Evolutionary conservation across 371 early-diverging fungal genomes (phyloP).

Genomic region (Racocetra persica): DNA sequence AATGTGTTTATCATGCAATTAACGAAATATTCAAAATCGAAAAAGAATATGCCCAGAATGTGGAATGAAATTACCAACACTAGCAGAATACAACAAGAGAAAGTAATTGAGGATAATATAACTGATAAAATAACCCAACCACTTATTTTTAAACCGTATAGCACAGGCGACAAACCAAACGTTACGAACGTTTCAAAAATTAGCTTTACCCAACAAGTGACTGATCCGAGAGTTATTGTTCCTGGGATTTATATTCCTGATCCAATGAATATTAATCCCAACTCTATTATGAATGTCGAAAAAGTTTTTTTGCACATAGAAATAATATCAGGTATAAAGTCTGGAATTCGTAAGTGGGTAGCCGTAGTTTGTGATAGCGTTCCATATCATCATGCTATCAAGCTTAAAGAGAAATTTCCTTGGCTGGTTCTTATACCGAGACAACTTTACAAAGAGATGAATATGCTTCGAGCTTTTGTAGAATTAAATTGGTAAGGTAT

Average conservation of each 20-base stretch:
- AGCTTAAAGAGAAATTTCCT: constrained; percentile 25
- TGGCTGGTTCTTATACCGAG: constrained; percentile 28
- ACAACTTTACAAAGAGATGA: constrained; percentile 6
- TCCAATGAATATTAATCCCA: constrained; percentile 15
- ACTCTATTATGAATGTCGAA: constrained; percentile 22
- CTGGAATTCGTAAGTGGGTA: constrained; percentile 9
- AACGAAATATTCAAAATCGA: constrained; percentile 22
- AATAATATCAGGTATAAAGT: constrained; percentile 28
- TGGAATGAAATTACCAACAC: background rate
- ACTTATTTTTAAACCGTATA: constrained; percentile 21
- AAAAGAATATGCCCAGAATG: constrained; percentile 21
- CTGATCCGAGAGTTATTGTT: constrained; percentile 12
- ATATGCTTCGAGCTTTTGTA: constrained; percentile 10
- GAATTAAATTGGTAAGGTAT: constrained; percentile 1
- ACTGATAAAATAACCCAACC: background rate
- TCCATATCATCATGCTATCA: constrained; percentile 21
- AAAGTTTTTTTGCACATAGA: constrained; percentile 29
- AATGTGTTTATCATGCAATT: background rate
- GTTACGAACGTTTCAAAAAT: background rate
- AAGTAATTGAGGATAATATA: background rate
- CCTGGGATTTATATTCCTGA: constrained; percentile 27
- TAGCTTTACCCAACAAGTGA: constrained; percentile 7
- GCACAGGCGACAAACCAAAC: background rate
- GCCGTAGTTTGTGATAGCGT: constrained; percentile 11
- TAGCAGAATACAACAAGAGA: constrained; percentile 2